phyloP scores from a whole-genome alignment of 768 basidiomycete species.

The Tulasnella calospora region DNA sequence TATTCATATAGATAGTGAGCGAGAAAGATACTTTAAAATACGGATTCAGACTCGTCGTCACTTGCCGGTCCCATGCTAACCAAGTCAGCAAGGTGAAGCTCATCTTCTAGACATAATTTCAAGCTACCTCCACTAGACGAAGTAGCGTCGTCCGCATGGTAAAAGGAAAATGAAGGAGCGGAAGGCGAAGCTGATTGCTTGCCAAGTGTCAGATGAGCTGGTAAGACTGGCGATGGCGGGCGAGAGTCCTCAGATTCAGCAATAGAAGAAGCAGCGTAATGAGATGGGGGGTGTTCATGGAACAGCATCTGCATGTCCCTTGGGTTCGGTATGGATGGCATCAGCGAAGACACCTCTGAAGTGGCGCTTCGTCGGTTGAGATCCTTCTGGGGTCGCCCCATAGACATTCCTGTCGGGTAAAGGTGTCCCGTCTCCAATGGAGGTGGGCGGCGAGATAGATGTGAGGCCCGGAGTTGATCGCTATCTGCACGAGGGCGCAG shows the following conservation, averaged over 20 bases:
- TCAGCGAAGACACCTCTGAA: constrained; percentile 16
- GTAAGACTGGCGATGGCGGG: not conserved
- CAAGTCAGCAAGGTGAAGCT: constrained; percentile 26
- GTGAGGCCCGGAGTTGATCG: not conserved
- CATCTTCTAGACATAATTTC: constrained; percentile 25
- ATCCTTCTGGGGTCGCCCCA: not conserved
- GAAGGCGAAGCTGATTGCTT: not conserved
- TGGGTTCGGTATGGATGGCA: constrained; percentile 12
- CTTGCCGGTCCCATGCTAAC: constrained; percentile 24
- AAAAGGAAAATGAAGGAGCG: constrained; percentile 20
- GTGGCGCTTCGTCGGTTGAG: constrained; percentile 17
- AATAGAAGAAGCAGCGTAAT: not conserved
- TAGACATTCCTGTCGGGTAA: not conserved
- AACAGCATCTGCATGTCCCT: constrained; percentile 10
- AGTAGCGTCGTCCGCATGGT: constrained; percentile 7
- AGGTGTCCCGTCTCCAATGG: not conserved
- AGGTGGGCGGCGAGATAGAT: not conserved
- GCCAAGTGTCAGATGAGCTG: not conserved
- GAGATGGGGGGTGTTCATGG: constrained; percentile 15
- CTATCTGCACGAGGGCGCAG: not conserved
- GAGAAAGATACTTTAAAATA: not conserved
- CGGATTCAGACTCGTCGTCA: constrained; percentile 8
- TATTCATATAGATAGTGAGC: not conserved
- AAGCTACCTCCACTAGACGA: constrained; percentile 23
- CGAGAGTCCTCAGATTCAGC: constrained; percentile 11